phyloP scores from a whole-genome alignment of 257 asterid species.

The Solanum clarkiae region DNA sequence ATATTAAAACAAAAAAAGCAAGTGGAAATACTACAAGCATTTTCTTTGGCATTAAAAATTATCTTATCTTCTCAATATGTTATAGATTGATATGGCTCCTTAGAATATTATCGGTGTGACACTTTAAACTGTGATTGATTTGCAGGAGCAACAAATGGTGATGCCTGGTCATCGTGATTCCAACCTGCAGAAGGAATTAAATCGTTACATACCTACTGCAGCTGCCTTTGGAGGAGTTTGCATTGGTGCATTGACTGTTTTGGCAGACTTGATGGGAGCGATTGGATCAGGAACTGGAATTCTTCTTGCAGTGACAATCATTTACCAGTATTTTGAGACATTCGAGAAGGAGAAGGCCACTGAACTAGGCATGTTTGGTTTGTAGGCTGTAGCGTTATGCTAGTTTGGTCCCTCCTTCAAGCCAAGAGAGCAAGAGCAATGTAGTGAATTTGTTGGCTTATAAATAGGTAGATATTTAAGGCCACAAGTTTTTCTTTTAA shows the following conservation, averaged over 20 bases:
- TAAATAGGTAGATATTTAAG: not conserved
- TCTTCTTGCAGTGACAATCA: constrained; percentile 59
- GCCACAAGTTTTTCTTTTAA: not conserved
- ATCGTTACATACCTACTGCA: constrained; percentile 60
- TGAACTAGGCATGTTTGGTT: constrained; percentile 66
- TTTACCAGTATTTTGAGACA: constrained; percentile 66
- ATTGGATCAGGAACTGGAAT: constrained; percentile 74
- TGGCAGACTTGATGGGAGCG: constrained; percentile 72
- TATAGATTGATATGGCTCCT: not conserved
- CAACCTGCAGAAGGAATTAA: constrained; percentile 54
- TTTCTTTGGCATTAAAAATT: not conserved
- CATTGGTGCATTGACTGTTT: constrained; percentile 59
- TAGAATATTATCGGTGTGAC: not conserved
- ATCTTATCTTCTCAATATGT: not conserved
- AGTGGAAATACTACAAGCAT: not conserved
- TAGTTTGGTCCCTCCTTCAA: not conserved
- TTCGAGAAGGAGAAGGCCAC: constrained; percentile 71
- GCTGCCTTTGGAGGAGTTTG: constrained; percentile 77
- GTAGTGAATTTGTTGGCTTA: not conserved
- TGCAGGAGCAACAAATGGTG: constrained; percentile 84
- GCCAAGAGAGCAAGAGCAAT: not conserved
- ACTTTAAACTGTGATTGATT: not conserved
- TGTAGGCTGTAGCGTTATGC: constrained; percentile 12
- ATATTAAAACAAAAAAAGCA: not conserved
- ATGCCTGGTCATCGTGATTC: constrained; percentile 72